These are phyloP conservation scores for Lasiodiplodia gonubiensis DNA, from an alignment of 2,329 filamentous ascomycete genomes.

Conservation along the genomic window DNA sequence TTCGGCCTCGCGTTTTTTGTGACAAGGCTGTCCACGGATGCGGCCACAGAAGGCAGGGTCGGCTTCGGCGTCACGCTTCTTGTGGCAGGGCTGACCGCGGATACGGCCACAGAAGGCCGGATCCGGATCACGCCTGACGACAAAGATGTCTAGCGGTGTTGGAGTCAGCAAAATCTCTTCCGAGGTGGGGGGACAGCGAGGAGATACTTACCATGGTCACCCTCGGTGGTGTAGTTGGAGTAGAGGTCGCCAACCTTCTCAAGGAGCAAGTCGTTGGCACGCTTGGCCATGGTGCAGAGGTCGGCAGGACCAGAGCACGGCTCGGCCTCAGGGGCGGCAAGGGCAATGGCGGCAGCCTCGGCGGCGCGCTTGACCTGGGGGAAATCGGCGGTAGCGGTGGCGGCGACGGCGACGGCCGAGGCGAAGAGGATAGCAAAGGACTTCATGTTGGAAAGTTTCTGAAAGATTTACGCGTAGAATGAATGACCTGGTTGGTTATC, in stretches of 20 bases:
- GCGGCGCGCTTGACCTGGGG: slow-evolving; percentile 42
- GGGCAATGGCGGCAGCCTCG: slow-evolving; percentile 40
- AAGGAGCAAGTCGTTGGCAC: slow-evolving; percentile 5
- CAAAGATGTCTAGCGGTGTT: not conserved
- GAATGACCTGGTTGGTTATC: slow-evolving; percentile 31
- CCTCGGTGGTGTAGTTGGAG: slow-evolving; percentile 4
- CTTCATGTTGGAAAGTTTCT: slow-evolving; percentile 53
- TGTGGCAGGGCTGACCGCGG: slow-evolving; percentile 29
- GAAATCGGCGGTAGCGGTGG: slow-evolving; percentile 47
- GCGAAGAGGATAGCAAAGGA: slow-evolving; percentile 51
- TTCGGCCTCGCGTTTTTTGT: slow-evolving; percentile 42
- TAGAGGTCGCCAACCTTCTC: not conserved
- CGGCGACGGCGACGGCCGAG: slow-evolving; percentile 48
- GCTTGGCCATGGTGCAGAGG: slow-evolving; percentile 26
- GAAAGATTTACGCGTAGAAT: slow-evolving; percentile 5
- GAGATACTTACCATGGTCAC: not conserved
- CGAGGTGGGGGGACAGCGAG: not conserved
- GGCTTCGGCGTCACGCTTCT: slow-evolving; percentile 25
- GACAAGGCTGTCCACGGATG: slow-evolving; percentile 31
- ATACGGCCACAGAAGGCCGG: not conserved
- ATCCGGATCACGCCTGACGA: not conserved
- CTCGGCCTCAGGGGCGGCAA: slow-evolving; percentile 33
- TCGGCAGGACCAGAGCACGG: slow-evolving; percentile 29
- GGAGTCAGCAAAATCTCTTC: not conserved
- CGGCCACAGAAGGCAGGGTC: not conserved